Evolutionary conservation across 352 stramenopile species (phyloP).

Genomic region (Halophytophthora polymorphica): DNA sequence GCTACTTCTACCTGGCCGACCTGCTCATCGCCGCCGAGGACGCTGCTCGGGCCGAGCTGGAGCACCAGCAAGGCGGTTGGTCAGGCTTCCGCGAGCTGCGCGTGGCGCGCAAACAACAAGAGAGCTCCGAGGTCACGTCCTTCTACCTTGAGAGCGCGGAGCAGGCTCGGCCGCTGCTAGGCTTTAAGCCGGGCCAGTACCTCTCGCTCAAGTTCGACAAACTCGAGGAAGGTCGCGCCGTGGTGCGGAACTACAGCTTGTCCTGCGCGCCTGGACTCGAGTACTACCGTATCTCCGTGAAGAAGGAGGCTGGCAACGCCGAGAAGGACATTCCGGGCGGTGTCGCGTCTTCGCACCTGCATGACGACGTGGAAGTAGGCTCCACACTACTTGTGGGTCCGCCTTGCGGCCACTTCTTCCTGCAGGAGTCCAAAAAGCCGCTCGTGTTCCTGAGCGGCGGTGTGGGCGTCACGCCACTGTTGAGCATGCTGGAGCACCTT

Average conservation of each 20-base stretch:
- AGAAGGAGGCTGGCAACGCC: slow-evolving; percentile 37
- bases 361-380: slow-evolving; percentile 48
- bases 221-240: slow-evolving; percentile 29
- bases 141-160: slow-evolving; percentile 55
- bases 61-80: slow-evolving; percentile 41
- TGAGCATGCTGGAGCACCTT: slow-evolving; percentile 45
- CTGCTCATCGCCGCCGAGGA: slow-evolving; percentile 62
- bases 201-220: slow-evolving; percentile 47
- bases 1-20: slow-evolving; percentile 52
- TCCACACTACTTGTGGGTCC: slow-evolving; percentile 46
- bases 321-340: slow-evolving; percentile 29
- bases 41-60: slow-evolving; percentile 31
- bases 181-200: slow-evolving; percentile 58
- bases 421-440: slow-evolving; percentile 36
- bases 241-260: slow-evolving; percentile 60
- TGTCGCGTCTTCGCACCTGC: slow-evolving; percentile 53
- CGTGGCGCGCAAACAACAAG: slow-evolving; percentile 44
- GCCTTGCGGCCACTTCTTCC: slow-evolving; percentile 54
- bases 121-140: slow-evolving; percentile 48
- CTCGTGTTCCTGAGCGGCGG: slow-evolving; percentile 59
- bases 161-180: slow-evolving; percentile 25
- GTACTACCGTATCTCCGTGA: slow-evolving; percentile 61
- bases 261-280: slow-evolving; percentile 32
- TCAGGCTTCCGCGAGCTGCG: slow-evolving; percentile 54
- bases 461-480: slow-evolving; percentile 57